Base-by-base conservation (phyloP, 257 asterid genomes). In the Lycium barbarum region DNA sequence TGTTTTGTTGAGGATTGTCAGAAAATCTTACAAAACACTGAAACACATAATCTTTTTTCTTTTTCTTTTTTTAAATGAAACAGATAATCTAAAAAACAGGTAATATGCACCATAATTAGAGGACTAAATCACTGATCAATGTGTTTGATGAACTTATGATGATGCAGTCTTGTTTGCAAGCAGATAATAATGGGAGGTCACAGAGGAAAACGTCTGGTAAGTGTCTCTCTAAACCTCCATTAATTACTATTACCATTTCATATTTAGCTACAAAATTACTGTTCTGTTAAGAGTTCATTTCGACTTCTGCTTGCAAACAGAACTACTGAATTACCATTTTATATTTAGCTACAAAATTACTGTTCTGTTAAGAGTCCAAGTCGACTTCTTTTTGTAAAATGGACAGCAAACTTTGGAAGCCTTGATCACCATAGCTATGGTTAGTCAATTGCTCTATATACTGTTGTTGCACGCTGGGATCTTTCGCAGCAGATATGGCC, bases 351-450 rank as follows among this genome's bases (percentile, higher is more conserved):
- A 20, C 81, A 49, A 49, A 22, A 2, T 11, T 22, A 7, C 14
- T 49, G 0, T 20, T 20, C 49, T 68, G 18, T 15, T 38, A 68
- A 3, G 40, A 76, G 22, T 26, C 15, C 14, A 76, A 26, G 26
- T 22, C 47, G 7, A 26, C 2, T 5, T 33, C 0, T 18, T 20
- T 26, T 3, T 78, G 65, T 26, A 14, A 53, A 51, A 14, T 78
- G 82, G 43, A 87, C 95, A 95, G 97, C 95, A 93, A 95, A 93
- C 98, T 0, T 49, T 93, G 89, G 96, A 95, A 87, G 95, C 98
- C 2, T 93, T 95, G 59, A 74, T 95, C 47, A 45, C 90, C 18
- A 85, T 93, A 83, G 91, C 96, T 14, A 86, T 91, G 40, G 35
- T 92, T 57, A 93, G 88, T 84, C 97, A 95, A 85, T 88, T 93